Conservation (phyloP, 2,329 filamentous ascomycete genomes). For the Emericellopsis cladophorae region DNA sequence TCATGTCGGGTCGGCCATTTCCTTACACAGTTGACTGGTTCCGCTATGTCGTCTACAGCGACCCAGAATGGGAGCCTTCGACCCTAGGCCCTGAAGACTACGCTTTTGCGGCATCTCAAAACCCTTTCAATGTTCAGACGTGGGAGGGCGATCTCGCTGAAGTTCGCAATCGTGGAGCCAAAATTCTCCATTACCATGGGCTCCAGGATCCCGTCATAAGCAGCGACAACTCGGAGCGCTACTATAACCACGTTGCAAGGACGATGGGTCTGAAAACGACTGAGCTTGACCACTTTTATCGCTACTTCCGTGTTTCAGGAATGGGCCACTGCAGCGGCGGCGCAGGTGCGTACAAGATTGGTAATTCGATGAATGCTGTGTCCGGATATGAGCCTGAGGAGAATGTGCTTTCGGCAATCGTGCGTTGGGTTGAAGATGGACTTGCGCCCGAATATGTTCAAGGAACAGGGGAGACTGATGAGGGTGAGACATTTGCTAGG, state of each 20-base stretch:
- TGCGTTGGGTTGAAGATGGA: conserved; percentile 30
- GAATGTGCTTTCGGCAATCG: conserved; percentile 33
- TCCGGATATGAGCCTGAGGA: conserved; percentile 18
- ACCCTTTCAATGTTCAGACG: conserved; percentile 23
- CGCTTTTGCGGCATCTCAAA: conserved; percentile 18
- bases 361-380: conserved; percentile 26
- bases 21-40: conserved; percentile 17
- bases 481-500: neutral
- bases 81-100: conserved; percentile 30
- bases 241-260: conserved; percentile 6
- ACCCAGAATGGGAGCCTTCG: conserved; percentile 21
- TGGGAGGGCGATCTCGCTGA: conserved; percentile 19
- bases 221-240: conserved; percentile 7
- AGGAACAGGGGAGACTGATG: neutral
- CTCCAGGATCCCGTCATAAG: conserved; percentile 24
- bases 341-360: conserved; percentile 23
- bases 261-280: conserved; percentile 6
- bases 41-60: conserved; percentile 25
- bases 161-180: conserved; percentile 24
- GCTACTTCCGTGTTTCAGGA: conserved; percentile 38
- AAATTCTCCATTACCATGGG: conserved; percentile 30
- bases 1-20: conserved; percentile 15
- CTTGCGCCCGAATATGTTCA: conserved; percentile 21
- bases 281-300: conserved; percentile 28
- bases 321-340: conserved; percentile 37